Percentiles rank a stretch among this genome's conserved stretches.
Evolutionary conservation across 768 basidiomycete species (phyloP).

Genomic region (Boletus reticulatus): DNA sequence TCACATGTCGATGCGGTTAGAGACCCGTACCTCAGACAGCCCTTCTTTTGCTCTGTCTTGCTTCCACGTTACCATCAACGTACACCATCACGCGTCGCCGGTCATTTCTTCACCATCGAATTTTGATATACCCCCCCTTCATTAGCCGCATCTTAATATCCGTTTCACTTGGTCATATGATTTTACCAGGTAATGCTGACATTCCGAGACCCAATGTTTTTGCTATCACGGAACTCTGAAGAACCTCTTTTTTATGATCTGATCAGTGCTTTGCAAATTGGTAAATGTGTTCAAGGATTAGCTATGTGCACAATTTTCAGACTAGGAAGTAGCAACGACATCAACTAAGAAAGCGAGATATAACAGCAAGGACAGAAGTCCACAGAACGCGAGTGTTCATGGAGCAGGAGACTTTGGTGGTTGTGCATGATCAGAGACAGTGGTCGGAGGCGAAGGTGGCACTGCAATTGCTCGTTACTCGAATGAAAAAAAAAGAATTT

Average conservation of each 20-base stretch:
- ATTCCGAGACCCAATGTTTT: slow-evolving; percentile 16
- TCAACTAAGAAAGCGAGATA: background rate
- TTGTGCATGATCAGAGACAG: background rate
- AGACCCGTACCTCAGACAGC: slow-evolving; percentile 5
- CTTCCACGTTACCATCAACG: slow-evolving; percentile 26
- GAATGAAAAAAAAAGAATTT: background rate
- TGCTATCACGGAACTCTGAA: slow-evolving; percentile 27
- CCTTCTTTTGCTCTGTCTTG: slow-evolving; percentile 18
- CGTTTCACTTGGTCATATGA: slow-evolving; percentile 34
- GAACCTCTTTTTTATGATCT: slow-evolving; percentile 25
- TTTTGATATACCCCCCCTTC: slow-evolving; percentile 35
- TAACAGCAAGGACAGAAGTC: background rate
- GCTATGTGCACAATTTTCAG: slow-evolving; percentile 5
- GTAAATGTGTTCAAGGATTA: slow-evolving; percentile 19
- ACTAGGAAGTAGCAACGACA: background rate
- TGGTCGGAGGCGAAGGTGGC: background rate
- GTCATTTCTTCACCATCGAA: slow-evolving; percentile 37
- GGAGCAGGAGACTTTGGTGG: background rate
- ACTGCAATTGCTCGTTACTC: background rate
- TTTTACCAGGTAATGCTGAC: slow-evolving; percentile 29
- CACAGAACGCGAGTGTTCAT: background rate
- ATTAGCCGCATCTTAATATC: slow-evolving; percentile 37
- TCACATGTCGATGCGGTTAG: slow-evolving; percentile 78
- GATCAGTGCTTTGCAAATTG: slow-evolving; percentile 31
- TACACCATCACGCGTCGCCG: slow-evolving; percentile 29